Base-by-base conservation (phyloP, 768 basidiomycete genomes). In the Pholiota conissans region DNA sequence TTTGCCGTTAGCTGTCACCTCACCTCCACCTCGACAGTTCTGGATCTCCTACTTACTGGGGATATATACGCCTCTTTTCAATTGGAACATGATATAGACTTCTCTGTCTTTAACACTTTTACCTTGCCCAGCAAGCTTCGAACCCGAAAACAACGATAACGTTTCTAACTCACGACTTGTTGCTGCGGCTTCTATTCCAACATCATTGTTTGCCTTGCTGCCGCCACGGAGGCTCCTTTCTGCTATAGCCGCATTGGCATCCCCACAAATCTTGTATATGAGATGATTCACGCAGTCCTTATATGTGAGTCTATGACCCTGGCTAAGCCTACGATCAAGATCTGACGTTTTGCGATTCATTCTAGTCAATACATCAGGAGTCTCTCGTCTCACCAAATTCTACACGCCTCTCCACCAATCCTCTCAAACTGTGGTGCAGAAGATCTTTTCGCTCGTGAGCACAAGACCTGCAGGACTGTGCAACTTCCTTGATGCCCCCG, bases 401-500 rank as follows among this genome's bases (percentile, higher is more conserved):
- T 95, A 93, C 75, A 88, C 90, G 5, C 88, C 90, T 4, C 76
- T 91, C 16, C 84, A 87, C 57, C 84, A 84, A 60, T 79, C 83
- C 13, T 76, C 85, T 16, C 85, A 87, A 69, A 80, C 81, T 4
- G 79, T 95, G 29, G 84, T 96, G 49, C 84, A 90, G 63, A 90
- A 90, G 78, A 98, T 98, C 71, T 98, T 92, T 74, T 85, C 87
- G 16, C 84, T 98, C 51, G 84, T 99, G 49, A 88, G 86, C 50
- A 78, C 87, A 37, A 87, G 97, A 9, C 90, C 93, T 11, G 77
- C 85, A 3, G 85, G 86, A 0, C 78, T 97, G 8, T 99, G 97
- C 75, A 98, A 98, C 74, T 99, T 98, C 70, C 85, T 98, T 28
- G 97, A 98, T 67, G 95, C 90, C 10, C 91, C 92, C 5, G 91